A percentile compares a stretch with the other conserved stretches of the same genome.
Evolutionary conservation across 176 grass and related monocot genomes (phyloP).

Genomic region (Rhynchospora tenuis): DNA sequence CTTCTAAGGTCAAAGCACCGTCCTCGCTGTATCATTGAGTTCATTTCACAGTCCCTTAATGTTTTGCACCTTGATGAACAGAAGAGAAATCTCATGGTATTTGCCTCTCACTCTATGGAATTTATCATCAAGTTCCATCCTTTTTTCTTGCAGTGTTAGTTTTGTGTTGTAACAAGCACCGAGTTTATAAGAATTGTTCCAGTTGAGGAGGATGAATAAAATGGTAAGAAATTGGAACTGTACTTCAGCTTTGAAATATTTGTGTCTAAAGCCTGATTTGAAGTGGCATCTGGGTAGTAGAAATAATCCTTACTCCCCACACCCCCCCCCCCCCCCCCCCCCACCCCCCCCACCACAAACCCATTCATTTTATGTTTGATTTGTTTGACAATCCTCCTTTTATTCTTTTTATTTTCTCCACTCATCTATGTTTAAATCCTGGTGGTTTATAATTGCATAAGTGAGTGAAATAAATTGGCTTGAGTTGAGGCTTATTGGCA

Average conservation of each 20-base stretch:
- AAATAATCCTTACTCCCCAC: too few species aligned
- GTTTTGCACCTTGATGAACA: constrained; percentile 68
- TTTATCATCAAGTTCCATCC: neutral
- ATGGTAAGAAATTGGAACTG: neutral
- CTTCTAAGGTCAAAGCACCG: constrained; percentile 64
- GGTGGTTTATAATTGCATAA: neutral
- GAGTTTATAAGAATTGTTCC: neutral
- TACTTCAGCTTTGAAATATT: too few species aligned
- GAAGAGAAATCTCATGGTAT: constrained; percentile 58
- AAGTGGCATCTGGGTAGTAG: too few species aligned
- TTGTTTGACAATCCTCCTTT: too few species aligned
- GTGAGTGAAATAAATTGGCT: neutral
- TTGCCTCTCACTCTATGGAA: neutral
- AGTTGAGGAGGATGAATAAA: neutral
- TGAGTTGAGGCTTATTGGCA: neutral
- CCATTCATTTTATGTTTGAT: too few species aligned
- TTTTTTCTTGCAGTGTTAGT: too few species aligned
- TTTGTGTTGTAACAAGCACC: too few species aligned
- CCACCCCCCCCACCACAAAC: too few species aligned
- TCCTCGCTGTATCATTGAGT: constrained; percentile 75
- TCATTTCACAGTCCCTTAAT: constrained; percentile 66
- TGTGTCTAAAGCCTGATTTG: too few species aligned
- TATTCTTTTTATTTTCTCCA: too few species aligned
- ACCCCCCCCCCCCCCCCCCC: too few species aligned
- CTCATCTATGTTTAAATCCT: neutral